Evolutionary conservation across 768 basidiomycete genomes (phyloP).

Genomic region (Lentinula boryana): DNA sequence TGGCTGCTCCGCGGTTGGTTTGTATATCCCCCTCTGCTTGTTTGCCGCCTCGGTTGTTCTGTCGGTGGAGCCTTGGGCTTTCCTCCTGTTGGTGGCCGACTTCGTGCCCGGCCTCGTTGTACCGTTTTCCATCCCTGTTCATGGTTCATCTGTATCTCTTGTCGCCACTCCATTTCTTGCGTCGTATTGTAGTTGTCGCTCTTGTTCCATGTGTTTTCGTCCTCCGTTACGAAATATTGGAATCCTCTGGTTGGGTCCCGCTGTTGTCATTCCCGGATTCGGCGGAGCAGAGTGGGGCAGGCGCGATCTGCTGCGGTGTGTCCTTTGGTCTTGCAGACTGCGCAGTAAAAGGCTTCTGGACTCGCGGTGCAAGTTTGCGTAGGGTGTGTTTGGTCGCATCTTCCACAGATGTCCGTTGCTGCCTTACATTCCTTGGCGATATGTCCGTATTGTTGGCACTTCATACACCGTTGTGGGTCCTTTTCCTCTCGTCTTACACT

Average conservation of each 20-base stretch:
- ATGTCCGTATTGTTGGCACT: background rate
- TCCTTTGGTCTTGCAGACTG: constrained; percentile 2
- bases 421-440: background rate
- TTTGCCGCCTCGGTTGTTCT: too few species aligned
- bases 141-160: background rate
- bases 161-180: background rate
- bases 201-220: background rate
- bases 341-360: background rate
- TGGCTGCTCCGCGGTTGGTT: too few species aligned
- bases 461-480: background rate
- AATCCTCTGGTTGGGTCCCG: background rate
- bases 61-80: too few species aligned
- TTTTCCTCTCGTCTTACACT: background rate
- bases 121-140: background rate
- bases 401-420: background rate
- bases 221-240: background rate
- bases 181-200: background rate
- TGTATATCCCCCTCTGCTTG: too few species aligned
- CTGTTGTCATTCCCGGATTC: background rate
- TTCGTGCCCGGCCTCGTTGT: background rate
- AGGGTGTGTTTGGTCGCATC: background rate
- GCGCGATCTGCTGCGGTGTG: background rate
- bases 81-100: too few species aligned
- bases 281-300: background rate
- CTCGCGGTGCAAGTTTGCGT: background rate